These are phyloP conservation scores for Microbotryomycetes sp. DNA, from an alignment of 1,284 basidiomycete genomes.

Conservation along the genomic window DNA sequence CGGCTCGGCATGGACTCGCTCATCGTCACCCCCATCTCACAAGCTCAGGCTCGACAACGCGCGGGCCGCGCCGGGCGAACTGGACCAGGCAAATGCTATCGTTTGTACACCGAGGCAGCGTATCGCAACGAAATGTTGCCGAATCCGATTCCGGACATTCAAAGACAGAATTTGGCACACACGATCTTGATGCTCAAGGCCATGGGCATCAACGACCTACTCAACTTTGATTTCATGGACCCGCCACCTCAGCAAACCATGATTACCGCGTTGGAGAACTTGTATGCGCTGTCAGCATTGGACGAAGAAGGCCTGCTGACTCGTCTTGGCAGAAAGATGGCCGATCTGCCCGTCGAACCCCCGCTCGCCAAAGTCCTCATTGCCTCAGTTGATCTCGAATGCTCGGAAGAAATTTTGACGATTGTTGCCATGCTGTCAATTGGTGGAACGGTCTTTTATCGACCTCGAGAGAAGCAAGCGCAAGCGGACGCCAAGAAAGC, in stretches of 20 bases:
- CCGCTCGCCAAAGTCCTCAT: slow-evolving; percentile 96
- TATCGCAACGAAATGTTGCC: slow-evolving; percentile 98
- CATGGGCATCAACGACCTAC: slow-evolving; percentile 96
- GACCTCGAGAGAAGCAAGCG: slow-evolving; percentile 97
- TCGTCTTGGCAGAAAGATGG: slow-evolving; percentile 93
- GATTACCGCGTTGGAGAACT: slow-evolving; percentile 78
- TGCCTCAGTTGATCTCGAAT: slow-evolving; percentile 88
- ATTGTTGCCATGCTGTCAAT: slow-evolving; percentile 93
- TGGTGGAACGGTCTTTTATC: slow-evolving; percentile 93
- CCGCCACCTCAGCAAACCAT: slow-evolving; percentile 94
- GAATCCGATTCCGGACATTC: slow-evolving; percentile 96
- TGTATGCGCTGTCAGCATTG: slow-evolving; percentile 90
- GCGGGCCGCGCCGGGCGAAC: slow-evolving; percentile 94
- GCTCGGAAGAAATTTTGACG: slow-evolving; percentile 93
- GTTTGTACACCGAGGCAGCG: slow-evolving; percentile 94
- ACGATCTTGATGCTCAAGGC: slow-evolving; percentile 96
- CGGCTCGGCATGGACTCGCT: slow-evolving; percentile 97
- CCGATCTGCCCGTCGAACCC: slow-evolving; percentile 91
- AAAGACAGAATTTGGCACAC: slow-evolving; percentile 78
- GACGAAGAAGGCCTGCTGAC: slow-evolving; percentile 96
- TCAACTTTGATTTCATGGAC: slow-evolving; percentile 99
- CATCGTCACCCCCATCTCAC: slow-evolving; percentile 96
- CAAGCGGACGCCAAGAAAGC: slow-evolving; percentile 99
- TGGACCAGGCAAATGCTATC: slow-evolving; percentile 96
- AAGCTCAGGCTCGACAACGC: slow-evolving; percentile 93